Base-by-base conservation (phyloP, 129 eudicot species). In the Arctium lappa region DNA sequence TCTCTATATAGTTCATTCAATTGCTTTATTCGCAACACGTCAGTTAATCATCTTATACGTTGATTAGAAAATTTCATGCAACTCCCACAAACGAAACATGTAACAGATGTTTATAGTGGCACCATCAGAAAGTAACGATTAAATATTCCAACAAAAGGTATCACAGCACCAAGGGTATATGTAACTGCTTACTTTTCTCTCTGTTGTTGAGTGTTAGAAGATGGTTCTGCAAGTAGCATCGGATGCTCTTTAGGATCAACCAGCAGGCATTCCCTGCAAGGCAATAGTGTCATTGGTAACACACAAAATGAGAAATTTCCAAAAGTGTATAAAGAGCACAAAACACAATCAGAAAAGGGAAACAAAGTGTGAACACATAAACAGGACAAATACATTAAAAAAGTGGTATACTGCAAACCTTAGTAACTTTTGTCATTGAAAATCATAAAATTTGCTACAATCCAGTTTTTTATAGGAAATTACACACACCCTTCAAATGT, bases 201-300 rank as follows among this genome's bases (percentile, higher is more conserved):
- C 75, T 95, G 99, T 38, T 91, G 97, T 83, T 88, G 99, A 72
- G 88, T 87, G 86, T 95, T 95, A 11, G 91, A 86, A 85, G 97
- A 95, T 78, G 98, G 91, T 86, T 95, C 98, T 65, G 98, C 95
- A n/a, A 95, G 95, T 78, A 93, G 89, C 98, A 93, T 91, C 1
- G 99, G 99, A 81, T 93, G 99, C 89, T 95, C 99, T 81, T 91
- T 95, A 6, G 98, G 98, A 91, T 93, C 98, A 88, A 95, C 90
- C 86, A 95, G 73, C 16, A 93, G 89, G 80, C 99, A 91, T 77
- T 91, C 97, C 94, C 99, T 95, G 76, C 73, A 84, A 73, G 15
- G 72, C 34, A 80, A 86, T 71, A 56, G 68, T 22, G 27, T 22
- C 73, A 68, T 16, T 68, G 4, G 72, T 66, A 53, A 71, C 40